Conservation (phyloP, 345 rosid genomes). For the Noccaea bulbosa region DNA sequence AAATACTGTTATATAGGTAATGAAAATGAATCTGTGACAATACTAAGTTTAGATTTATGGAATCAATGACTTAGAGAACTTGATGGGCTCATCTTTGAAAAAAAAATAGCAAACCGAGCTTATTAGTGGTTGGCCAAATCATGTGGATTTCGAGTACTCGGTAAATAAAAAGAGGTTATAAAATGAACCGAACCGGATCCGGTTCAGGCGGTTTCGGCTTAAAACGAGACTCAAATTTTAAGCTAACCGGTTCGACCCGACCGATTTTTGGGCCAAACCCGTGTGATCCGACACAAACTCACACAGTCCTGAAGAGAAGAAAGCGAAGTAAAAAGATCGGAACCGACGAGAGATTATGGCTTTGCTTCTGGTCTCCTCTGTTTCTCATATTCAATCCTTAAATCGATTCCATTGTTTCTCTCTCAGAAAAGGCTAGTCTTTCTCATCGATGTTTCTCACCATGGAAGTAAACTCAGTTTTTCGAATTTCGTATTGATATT, state of each 20-base stretch:
- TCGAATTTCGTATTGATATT: background rate
- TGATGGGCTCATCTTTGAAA: slow-evolving; percentile 34
- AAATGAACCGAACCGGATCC: background rate
- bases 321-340: slow-evolving; percentile 14
- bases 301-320: slow-evolving; percentile 32
- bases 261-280: background rate
- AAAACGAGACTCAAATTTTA: background rate
- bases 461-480: background rate
- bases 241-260: background rate
- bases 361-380: slow-evolving; percentile 40
- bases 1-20: slow-evolving; percentile 15
- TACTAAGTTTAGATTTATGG: slow-evolving; percentile 36
- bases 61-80: slow-evolving; percentile 42
- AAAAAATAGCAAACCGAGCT: slow-evolving; percentile 33
- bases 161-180: background rate
- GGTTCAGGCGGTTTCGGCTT: background rate
- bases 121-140: slow-evolving; percentile 27
- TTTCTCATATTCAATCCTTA: slow-evolving; percentile 29
- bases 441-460: background rate
- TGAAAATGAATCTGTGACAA: slow-evolving; percentile 3
- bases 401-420: slow-evolving; percentile 22
- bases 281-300: slow-evolving; percentile 12
- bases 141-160: slow-evolving; percentile 10
- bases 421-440: slow-evolving; percentile 29
- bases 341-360: slow-evolving; percentile 25